Percentiles rank a stretch among this genome's conserved stretches.
Conservation (phyloP, 1,284 basidiomycete genomes). For the Taiwanofungus camphoratus region DNA sequence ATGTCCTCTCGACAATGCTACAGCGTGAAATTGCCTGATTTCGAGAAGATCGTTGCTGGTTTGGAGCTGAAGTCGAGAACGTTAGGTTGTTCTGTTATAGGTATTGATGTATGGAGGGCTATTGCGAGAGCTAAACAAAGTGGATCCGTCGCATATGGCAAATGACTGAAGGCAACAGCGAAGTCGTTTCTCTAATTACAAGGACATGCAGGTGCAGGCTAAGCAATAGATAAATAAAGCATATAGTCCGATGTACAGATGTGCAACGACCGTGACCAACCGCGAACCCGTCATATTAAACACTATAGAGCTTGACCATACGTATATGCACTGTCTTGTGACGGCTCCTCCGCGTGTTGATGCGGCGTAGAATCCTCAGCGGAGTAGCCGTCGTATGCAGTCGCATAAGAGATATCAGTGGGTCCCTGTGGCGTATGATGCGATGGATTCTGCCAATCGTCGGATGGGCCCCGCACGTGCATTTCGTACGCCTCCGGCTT, state of each 20-base stretch:
- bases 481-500: constrained; percentile 43
- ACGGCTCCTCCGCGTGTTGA: constrained; percentile 1
- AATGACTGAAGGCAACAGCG: neutral
- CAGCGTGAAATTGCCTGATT: too few species aligned
- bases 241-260: constrained; percentile 3
- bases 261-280: neutral
- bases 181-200: neutral
- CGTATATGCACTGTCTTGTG: neutral
- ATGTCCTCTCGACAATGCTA: too few species aligned
- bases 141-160: too few species aligned
- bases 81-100: too few species aligned
- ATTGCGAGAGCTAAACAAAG: too few species aligned
- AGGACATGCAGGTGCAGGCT: constrained; percentile 1
- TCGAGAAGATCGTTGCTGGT: too few species aligned
- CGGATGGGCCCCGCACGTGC: constrained; percentile 36
- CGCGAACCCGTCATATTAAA: neutral
- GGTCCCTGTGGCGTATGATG: constrained; percentile 14
- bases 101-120: too few species aligned
- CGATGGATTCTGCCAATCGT: constrained; percentile 16
- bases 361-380: constrained; percentile 4
- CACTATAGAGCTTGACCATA: neutral
- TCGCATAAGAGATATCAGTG: constrained; percentile 13
- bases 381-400: constrained; percentile 15
- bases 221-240: constrained; percentile 12
- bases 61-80: too few species aligned